Base-by-base conservation (phyloP, 139 green algal genomes). In the Mesotaenium endlicherianum region DNA sequence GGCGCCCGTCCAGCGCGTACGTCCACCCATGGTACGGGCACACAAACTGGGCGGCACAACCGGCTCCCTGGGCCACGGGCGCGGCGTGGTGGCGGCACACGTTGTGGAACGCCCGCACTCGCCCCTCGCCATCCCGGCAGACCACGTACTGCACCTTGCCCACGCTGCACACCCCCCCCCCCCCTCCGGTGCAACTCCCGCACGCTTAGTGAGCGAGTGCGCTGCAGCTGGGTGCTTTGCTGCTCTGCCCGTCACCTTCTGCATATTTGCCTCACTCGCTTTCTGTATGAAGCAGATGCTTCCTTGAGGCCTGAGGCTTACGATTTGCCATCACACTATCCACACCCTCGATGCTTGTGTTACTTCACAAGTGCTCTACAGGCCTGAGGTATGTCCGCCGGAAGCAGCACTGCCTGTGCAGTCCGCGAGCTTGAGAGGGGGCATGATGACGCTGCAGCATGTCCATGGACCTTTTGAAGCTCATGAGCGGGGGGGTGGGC, bases 1-100 rank as follows among this genome's bases (percentile, higher is more conserved):
- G 79, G 36, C 39, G 31, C 1, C 79, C 79, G 1, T 79, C 44
- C 3, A 81, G 39, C 2, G 59, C 87, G n/a, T 93, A 94, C 0
- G 82, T 88, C 89, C 90, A 94, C 64, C 89, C 89, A 64, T 94
- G 91, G 70, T 94, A 94, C 30, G 86, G 86, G 70, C 91, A 94
- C 1, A 26, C 26, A 31, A 93, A 92, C 20, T 45, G 44, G 14
- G 80, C 34, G 16, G 75, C 59, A 16, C 49, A 77, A 45, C 89
- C 89, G 38, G 44, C 53, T n/a, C 82, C 86, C 3, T 75, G 20
- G 1, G 90, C 89, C 0, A 93, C 87, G 2, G 87, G 82, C 30
- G 89, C 89, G 14, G 89, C 90, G 81, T 93, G 91, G 74, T 93
- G 91, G 16, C 89, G 53, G 83, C 91, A 93, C 43, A 88, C 89